Evolutionary conservation across 1,139 yeast genomes (phyloP).

Genomic region (Taphrina sp.): DNA sequence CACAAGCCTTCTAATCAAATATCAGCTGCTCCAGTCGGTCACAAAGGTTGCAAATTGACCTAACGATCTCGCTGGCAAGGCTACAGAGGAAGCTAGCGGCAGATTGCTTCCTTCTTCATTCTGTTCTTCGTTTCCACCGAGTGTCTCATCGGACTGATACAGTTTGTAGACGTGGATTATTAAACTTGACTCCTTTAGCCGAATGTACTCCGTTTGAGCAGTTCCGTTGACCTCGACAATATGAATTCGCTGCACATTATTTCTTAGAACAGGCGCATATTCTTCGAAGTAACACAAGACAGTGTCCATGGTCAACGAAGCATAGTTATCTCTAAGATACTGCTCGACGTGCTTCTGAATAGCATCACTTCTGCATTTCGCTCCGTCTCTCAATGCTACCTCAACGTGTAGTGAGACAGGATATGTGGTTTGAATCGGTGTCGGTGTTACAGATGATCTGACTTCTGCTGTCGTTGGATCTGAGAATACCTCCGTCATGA

Average conservation of each 20-base stretch:
- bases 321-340: slow-evolving; percentile 36
- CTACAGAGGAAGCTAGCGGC: slow-evolving; percentile 33
- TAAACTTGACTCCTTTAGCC: slow-evolving; percentile 33
- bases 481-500: slow-evolving; percentile 3
- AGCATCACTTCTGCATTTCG: slow-evolving; percentile 21
- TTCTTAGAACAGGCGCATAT: slow-evolving; percentile 29
- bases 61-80: slow-evolving; percentile 35
- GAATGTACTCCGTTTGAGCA: slow-evolving; percentile 31
- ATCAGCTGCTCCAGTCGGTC: neutral
- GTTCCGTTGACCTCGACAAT: slow-evolving; percentile 37
- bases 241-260: slow-evolving; percentile 34
- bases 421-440: neutral
- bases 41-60: no score
- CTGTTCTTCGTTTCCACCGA: slow-evolving; percentile 11
- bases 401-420: slow-evolving; percentile 28
- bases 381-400: slow-evolving; percentile 19
- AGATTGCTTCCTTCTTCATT: slow-evolving; percentile 34
- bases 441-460: neutral
- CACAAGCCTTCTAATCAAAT: slow-evolving; percentile 33
- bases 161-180: slow-evolving; percentile 36
- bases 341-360: slow-evolving; percentile 31
- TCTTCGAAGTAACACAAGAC: slow-evolving; percentile 20
- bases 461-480: slow-evolving; percentile 3
- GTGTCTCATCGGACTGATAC: slow-evolving; percentile 6
- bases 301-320: slow-evolving; percentile 34